Base-by-base conservation (phyloP, 306 rosid genomes). In the Fragaria iinumae region DNA sequence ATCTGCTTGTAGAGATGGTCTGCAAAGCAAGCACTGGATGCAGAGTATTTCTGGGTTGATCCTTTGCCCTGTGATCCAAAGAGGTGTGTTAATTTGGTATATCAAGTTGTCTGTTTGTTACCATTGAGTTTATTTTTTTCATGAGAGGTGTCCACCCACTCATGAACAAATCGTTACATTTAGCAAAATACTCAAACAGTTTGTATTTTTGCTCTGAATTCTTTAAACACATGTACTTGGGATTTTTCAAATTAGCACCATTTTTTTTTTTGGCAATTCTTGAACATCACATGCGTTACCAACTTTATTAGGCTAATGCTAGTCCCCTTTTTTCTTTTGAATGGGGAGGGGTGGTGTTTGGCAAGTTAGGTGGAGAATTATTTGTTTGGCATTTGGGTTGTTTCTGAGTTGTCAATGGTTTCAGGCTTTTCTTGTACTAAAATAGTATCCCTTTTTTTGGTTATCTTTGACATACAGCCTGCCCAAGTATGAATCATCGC, bases 11-110 rank as follows among this genome's bases (percentile, higher is more conserved):
- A 90, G 91, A 90, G 96, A 83, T 84, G 88, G 70, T 79, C 89
- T 63, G 92, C 92, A 0, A 84, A 85, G 72, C 89, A 90, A 78
- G 92, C 96, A 20, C 88, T 90, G 67, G 90, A 88, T 83, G 91
- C 92, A 5, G 92, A 90, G 73, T 90, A 90, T 85, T 90, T 90
- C 80, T 86, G 92, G 92, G 80, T 83, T 63, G 92, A 90, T 82
- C 95, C 95, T 13, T 74, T 86, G 70, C 95, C 95, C 29, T 88
- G 92, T 6, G 92, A 88, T 81, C 95, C 95, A 2, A 88, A 83
- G 84, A 88, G 90, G 95, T 89, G 67, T 55, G 73, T 53, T 50
- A 14, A 48, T 48, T 38, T 67, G 45, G 45, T 36, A 25, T 64
- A 60, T 67, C 20, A 39, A 21, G n/a, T 43, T 71, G 5, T 12